Conservation (phyloP, 169 alveolate genomes). For the Cryptosporidium tyzzeri region DNA sequence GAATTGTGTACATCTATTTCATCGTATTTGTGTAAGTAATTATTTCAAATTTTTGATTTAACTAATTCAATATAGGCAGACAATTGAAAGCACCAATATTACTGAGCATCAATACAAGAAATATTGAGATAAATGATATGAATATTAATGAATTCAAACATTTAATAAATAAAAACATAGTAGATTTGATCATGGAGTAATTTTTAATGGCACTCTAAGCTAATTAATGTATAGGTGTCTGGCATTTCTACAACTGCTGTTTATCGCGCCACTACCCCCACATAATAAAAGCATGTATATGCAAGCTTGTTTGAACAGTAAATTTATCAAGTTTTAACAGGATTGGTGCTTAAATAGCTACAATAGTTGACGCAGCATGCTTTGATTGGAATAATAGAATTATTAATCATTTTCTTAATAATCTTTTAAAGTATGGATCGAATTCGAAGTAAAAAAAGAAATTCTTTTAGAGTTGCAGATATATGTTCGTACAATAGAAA, state of each 20-base stretch:
- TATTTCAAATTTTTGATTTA: background rate
- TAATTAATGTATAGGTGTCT: background rate
- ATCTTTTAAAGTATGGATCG: background rate
- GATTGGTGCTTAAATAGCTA: background rate
- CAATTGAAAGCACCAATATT: slow-evolving; percentile 7
- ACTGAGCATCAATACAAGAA: slow-evolving; percentile 11
- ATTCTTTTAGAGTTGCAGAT: slow-evolving; percentile 6
- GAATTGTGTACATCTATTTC: slow-evolving; percentile 42
- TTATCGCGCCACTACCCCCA: slow-evolving; percentile 9
- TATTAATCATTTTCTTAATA: background rate
- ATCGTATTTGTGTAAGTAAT: slow-evolving; percentile 54
- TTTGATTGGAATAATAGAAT: background rate
- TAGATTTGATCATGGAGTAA: background rate
- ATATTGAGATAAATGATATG: slow-evolving; percentile 6
- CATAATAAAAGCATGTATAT: background rate
- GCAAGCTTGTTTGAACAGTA: background rate
- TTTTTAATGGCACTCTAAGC: background rate
- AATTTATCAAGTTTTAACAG: background rate
- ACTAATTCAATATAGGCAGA: slow-evolving; percentile 16
- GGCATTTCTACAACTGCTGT: background rate
- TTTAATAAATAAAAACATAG: slow-evolving; percentile 5
- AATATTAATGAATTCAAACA: slow-evolving; percentile 11
- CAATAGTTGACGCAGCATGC: background rate
- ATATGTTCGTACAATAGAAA: slow-evolving; percentile 14
- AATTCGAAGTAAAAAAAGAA: slow-evolving; percentile 9